phyloP scores from a whole-genome alignment of 345 rosid species.

The Murraya paniculata region DNA sequence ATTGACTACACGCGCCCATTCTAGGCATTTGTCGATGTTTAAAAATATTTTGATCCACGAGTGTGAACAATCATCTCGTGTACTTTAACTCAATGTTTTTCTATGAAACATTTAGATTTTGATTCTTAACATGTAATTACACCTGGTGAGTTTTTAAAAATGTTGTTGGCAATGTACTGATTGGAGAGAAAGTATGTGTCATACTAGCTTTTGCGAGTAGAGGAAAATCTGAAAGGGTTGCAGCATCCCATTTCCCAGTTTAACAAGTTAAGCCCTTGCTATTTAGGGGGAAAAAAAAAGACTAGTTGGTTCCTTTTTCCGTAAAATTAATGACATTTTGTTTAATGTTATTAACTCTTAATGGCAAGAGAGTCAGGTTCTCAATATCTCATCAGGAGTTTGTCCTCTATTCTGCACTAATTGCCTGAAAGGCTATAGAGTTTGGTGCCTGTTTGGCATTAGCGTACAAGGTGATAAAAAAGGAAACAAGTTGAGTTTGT shows the following conservation, averaged over 20 bases:
- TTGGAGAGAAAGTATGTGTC: too few species aligned
- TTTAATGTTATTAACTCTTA: neutral
- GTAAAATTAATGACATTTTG: neutral
- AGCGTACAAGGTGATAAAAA: too few species aligned
- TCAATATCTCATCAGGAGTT: neutral
- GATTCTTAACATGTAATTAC: neutral
- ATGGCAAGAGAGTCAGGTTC: neutral
- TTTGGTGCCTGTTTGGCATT: neutral
- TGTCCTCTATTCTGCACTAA: neutral
- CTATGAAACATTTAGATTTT: neutral
- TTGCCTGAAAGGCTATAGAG: neutral
- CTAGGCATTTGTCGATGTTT: neutral
- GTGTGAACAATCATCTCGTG: neutral
- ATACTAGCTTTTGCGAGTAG: too few species aligned
- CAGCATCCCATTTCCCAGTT: too few species aligned
- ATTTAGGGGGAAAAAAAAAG: neutral
- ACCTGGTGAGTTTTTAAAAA: neutral
- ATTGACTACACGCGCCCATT: neutral
- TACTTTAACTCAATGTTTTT: neutral
- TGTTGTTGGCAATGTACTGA: neutral
- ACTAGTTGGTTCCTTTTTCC: neutral
- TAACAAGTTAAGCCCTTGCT: neutral
- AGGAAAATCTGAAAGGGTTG: neutral
- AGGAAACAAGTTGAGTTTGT: too few species aligned
- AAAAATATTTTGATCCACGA: neutral